Evolutionary conservation across 306 rosid species (phyloP).

Genomic region (Dalbergia cultrata): DNA sequence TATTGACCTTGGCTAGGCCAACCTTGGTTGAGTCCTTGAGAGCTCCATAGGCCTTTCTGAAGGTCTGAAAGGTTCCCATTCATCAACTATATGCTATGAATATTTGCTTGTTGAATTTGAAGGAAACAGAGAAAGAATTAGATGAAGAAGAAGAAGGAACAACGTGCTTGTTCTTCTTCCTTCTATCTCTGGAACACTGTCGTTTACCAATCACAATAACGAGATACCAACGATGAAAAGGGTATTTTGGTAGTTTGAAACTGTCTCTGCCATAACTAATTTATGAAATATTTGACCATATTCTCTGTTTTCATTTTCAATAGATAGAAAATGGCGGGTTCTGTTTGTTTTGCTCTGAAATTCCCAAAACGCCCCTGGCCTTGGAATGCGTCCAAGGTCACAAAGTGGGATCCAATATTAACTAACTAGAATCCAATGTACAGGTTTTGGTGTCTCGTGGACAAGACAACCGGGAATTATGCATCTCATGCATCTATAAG

Average conservation of each 20-base stretch:
- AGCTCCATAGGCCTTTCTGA: constrained; percentile 93
- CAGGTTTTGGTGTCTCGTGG: constrained; percentile 1
- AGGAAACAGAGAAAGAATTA: neutral
- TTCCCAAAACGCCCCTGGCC: constrained; percentile 13
- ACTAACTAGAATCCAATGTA: too few relatives aligned
- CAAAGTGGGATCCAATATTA: constrained; percentile 1
- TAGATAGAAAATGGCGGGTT: constrained; percentile 24
- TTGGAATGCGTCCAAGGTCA: neutral
- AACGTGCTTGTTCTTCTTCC: constrained; percentile 44
- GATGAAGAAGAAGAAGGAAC: constrained; percentile 62
- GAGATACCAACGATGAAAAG: constrained; percentile 9
- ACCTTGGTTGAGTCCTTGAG: constrained; percentile 94
- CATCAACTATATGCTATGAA: neutral
- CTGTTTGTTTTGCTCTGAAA: neutral
- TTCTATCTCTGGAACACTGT: constrained; percentile 48
- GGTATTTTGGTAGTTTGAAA: constrained; percentile 39
- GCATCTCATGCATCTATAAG: neutral
- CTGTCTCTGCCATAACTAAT: neutral
- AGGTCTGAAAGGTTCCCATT: constrained; percentile 86
- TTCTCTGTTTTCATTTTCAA: neutral
- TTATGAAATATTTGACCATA: constrained; percentile 16
- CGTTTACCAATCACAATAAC: constrained; percentile 54
- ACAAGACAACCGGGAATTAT: neutral
- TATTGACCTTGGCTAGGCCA: constrained; percentile 97
- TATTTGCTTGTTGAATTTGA: neutral